A percentile compares a stretch with the other conserved stretches of the same genome.
Evolutionary conservation across 306 rosid species (phyloP).

Genomic region (Prunus salicina): DNA sequence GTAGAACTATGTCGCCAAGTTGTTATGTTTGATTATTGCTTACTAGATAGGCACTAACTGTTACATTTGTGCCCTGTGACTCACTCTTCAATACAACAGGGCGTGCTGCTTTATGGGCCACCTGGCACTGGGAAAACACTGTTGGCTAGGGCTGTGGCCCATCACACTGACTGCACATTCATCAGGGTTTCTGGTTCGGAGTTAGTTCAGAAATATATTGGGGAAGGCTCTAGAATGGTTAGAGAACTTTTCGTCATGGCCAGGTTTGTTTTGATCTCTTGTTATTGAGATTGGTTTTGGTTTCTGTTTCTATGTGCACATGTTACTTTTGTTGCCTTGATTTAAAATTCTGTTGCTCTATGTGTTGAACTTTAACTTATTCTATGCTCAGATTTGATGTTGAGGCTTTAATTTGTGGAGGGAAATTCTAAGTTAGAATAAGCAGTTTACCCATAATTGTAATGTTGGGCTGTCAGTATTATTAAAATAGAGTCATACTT

Average conservation of each 20-base stretch:
- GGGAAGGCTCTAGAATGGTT: conserved; percentile 99
- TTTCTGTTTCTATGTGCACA: not conserved
- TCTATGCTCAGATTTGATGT: not conserved
- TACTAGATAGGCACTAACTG: not conserved
- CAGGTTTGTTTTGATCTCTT: conserved; percentile 57
- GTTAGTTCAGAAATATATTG: conserved; percentile 94
- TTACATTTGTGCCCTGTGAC: conserved; percentile 1
- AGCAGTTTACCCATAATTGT: not conserved
- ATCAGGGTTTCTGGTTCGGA: conserved; percentile 99
- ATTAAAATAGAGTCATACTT: too few relatives aligned
- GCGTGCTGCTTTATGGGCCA: conserved; percentile 92
- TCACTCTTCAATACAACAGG: conserved; percentile 40
- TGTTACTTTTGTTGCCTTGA: not conserved
- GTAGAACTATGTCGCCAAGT: conserved; percentile 31
- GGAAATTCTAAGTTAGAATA: not conserved
- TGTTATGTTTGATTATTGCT: not conserved
- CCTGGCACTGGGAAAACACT: conserved; percentile 98
- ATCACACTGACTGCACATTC: conserved; percentile 97
- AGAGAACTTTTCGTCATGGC: conserved; percentile 99
- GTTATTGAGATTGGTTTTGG: not conserved
- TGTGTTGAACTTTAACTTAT: not conserved
- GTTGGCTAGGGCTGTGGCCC: conserved; percentile 99
- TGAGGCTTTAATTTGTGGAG: not conserved
- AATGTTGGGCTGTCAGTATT: not conserved
- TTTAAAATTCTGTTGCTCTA: not conserved